These are phyloP conservation scores for Heterobasidion occidentale DNA, from an alignment of 1,284 basidiomycete genomes.

Conservation along the genomic window DNA sequence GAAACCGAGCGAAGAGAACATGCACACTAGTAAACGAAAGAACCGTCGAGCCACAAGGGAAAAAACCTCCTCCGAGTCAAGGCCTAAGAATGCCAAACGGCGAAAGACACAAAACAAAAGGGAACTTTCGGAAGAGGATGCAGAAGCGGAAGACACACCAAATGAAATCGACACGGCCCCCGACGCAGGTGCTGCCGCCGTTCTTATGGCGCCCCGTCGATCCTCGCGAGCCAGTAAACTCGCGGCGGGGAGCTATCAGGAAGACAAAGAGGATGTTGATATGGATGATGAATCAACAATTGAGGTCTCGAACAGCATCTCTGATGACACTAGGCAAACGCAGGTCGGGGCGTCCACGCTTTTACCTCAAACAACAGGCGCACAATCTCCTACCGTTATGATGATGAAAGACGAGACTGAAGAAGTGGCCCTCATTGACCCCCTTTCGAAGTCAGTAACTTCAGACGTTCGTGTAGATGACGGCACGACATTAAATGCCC, in stretches of 20 bases:
- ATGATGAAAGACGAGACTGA: not conserved
- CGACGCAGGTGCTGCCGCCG: not conserved
- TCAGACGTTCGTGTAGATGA: constrained; percentile 6
- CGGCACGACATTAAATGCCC: not conserved
- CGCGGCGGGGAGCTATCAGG: constrained; percentile 12
- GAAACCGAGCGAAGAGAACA: not conserved
- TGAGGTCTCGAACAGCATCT: constrained; percentile 7
- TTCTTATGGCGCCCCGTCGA: constrained; percentile 14
- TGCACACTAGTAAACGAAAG: constrained; percentile 16
- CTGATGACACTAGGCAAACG: not conserved
- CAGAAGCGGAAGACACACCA: constrained; percentile 18
- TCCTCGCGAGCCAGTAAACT: constrained; percentile 19
- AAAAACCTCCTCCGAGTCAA: not conserved
- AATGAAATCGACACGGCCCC: constrained; percentile 13
- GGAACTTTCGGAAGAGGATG: constrained; percentile 19
- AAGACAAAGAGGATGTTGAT: constrained; percentile 14
- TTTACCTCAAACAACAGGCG: not conserved
- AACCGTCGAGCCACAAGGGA: constrained; percentile 8
- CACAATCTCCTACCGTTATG: not conserved
- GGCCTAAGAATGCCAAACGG: constrained; percentile 25
- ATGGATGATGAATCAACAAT: constrained; percentile 14
- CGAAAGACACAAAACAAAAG: constrained; percentile 36
- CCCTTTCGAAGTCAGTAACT: constrained; percentile 10
- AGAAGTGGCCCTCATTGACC: not conserved
- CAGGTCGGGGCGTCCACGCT: not conserved